Evolutionary conservation across 441 rosid species (phyloP), one percentile per base, ranked within the genome.

Genomic region (Syzygium syzygioides): DNA sequence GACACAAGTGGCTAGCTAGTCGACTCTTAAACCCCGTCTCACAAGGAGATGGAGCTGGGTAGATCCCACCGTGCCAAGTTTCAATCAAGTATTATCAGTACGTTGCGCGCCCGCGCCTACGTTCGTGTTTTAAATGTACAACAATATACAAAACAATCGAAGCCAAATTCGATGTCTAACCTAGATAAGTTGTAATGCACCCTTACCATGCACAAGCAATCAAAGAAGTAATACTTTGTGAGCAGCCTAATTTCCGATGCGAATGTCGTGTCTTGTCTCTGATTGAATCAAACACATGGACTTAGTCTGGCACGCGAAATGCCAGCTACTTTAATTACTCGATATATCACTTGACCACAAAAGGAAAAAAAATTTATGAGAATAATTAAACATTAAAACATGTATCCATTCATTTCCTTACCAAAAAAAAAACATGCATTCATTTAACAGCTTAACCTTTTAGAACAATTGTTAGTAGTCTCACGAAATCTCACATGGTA

Each of bases 91-190:
- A 64, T 32, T 18, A 64, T 15, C 18, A 0, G 4, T 30, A 18
- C 1, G 5, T 2, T 9, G 32, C 5, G 4, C 9, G 10, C 37
- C 4, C 4, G 1, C 5, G 3, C 20, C 71, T 1, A 10, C 2
- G 4, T 32, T 34, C 0, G 6, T 7, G 11, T 64, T 30, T 30
- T 7, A n/a, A 64, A 64, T n/a, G 32, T 7, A 30, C 15, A 20
- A 30, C 71, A 64, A 64, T 3, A 55, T 4, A 7, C 37, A 15
- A 15, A 64, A 64, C 71, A 15, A 64, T 64, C 1, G 6, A 64
- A 20, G 25, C 79, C 7, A 17, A 66, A 32, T 17, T 66, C 23
- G 5, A 18, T 66, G 79, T 18, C 45, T 32, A 32, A 66, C 18
- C 79, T 66, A 32, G 79, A 8, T 17, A 66, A 32, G 18, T 66